Evolutionary conservation across 1,284 basidiomycete species (phyloP).

Genomic region (Cryptococcus sp.): DNA sequence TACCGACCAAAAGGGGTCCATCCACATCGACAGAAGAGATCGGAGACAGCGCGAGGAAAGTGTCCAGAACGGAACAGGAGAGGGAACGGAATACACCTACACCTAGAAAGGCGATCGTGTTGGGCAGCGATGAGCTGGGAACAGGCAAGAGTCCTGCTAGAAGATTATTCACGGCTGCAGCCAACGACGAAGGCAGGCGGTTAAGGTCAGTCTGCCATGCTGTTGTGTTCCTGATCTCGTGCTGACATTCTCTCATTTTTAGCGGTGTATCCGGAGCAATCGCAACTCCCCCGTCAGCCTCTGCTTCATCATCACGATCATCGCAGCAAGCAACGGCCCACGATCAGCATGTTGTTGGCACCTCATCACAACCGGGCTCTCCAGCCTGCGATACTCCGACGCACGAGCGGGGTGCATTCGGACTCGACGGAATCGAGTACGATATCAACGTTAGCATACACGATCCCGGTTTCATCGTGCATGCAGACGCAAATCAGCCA

Average conservation of each 20-base stretch:
- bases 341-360: no score
- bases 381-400: no score
- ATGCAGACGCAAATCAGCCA: conserved; percentile 9
- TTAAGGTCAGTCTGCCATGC: conserved; percentile 9
- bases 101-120: conserved; percentile 22
- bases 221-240: no score
- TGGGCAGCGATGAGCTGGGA: conserved; percentile 35
- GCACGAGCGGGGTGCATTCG: no score
- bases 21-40: conserved; percentile 11
- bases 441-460: conserved; percentile 20
- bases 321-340: background rate
- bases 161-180: conserved; percentile 23
- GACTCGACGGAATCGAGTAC: background rate
- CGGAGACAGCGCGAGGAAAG: conserved; percentile 9
- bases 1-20: conserved; percentile 19
- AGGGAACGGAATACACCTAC: conserved; percentile 10
- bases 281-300: conserved; percentile 6
- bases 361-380: no score
- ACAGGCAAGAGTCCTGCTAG: conserved; percentile 37
- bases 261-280: conserved; percentile 30
- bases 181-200: conserved; percentile 6
- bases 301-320: conserved; percentile 3
- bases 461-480: conserved; percentile 33
- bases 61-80: conserved; percentile 5
- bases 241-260: background rate